Base-by-base conservation (phyloP, 2,329 filamentous ascomycete genomes). In the Fusarium brevicatenulatum region DNA sequence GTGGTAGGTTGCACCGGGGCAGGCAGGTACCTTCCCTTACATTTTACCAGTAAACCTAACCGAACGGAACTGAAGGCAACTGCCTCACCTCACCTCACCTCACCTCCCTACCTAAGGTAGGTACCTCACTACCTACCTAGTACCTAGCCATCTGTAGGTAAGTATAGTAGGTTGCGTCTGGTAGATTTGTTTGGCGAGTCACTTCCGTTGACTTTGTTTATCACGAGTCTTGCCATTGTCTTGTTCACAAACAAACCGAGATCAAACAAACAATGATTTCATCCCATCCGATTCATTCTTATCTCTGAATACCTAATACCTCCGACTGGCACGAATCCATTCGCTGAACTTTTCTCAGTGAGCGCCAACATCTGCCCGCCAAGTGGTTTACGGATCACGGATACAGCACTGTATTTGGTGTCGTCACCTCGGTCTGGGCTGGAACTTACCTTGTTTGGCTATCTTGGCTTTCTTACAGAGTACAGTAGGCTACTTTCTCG, bases 361-460 rank as follows among this genome's bases (percentile, higher is more conserved):
- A 68, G 53, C 28, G 36, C 43, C 60, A 53, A 43, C 40, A 60
- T 52, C 39, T 65, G 60, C 54, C 43, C 30, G 60, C 69, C 61
- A 70, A 73, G 66, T 57, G 40, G 50, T 34, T 25, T 25, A 40
- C 23, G 65, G 39, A 43, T 63, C 44, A 53, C 62, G 44, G 64
- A 66, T 42, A 53, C 46, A 56, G 47, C 46, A 25, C 34, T 58
- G 46, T 56, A 44, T 57, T 58, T 39, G 52, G 66, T 69, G 65
- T 70, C 65, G 58, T 69, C 66, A 69, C 65, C 25, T 58, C 46
- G 34, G 39, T 42, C 58, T 71, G 46, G 39, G 43, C 55, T 68
- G 57, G 61, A 59, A 57, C 59, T 66, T 73, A 54, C 60, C 66
- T 49, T 46, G 55, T 70, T 72, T 66, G 50, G 61, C 54, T 55